These are phyloP conservation scores for Vitis rupestris DNA, from an alignment of 164 flowering plant species.

Conservation along the genomic window DNA sequence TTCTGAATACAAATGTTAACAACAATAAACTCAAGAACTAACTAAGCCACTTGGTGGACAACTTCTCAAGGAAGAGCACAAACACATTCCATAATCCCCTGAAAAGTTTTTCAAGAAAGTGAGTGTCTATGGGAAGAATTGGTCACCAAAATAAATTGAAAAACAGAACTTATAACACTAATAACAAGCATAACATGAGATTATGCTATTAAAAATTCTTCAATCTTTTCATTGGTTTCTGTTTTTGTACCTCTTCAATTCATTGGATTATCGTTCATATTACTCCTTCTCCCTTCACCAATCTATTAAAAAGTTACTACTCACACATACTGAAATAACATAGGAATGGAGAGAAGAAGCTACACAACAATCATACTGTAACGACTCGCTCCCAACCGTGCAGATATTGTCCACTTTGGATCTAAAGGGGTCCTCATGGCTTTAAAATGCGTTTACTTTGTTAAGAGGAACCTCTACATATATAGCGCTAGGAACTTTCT, in stretches of 20 bases:
- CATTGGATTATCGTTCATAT: slow-evolving; percentile 28
- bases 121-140: no score
- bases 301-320: slow-evolving; percentile 1
- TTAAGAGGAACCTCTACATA: no score
- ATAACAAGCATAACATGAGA: background rate
- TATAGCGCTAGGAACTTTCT: no score
- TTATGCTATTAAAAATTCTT: slow-evolving; percentile 60
- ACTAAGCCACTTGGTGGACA: no score
- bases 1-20: slow-evolving; percentile 88
- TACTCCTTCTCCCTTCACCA: slow-evolving; percentile 46
- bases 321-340: background rate
- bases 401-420: no score
- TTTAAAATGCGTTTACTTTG: no score
- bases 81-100: slow-evolving; percentile 98
- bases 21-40: slow-evolving; percentile 85
- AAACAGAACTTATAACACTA: background rate
- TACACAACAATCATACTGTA: no score
- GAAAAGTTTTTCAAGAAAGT: no score
- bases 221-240: slow-evolving; percentile 59
- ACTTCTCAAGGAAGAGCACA: slow-evolving; percentile 90
- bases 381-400: no score
- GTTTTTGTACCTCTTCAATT: slow-evolving; percentile 28
- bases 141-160: no score
- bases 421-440: no score
- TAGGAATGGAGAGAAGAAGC: background rate